Percentiles rank a stretch among this genome's conserved stretches.
phyloP scores from a whole-genome alignment of 495 filamentous ascomycete genomes.

The Xylaria cubensis region DNA sequence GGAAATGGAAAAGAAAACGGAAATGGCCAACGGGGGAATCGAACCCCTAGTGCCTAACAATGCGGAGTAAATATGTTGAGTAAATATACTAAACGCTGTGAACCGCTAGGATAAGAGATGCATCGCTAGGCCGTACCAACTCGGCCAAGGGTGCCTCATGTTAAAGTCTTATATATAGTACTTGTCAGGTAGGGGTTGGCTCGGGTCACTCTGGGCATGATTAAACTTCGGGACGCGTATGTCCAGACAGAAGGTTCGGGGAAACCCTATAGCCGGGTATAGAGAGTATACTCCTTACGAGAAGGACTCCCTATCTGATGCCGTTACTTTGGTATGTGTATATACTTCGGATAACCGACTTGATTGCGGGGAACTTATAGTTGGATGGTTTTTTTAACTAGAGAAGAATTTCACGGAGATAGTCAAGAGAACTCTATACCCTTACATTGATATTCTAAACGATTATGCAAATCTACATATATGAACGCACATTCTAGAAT shows the following conservation, averaged over 20 bases:
- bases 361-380: not conserved
- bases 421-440: not conserved
- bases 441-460: not conserved
- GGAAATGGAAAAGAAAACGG: too few relatives aligned
- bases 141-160: not conserved
- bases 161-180: not conserved
- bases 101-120: not conserved
- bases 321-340: not conserved
- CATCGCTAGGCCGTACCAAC: slow-evolving; percentile 11
- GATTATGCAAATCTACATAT: not conserved
- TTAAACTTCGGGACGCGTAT: not conserved
- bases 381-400: not conserved
- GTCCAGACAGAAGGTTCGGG: not conserved
- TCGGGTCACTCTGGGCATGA: not conserved
- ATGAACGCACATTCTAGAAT: not conserved
- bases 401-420: not conserved
- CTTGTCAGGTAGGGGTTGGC: not conserved
- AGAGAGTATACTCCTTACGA: not conserved
- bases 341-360: not conserved
- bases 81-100: not conserved
- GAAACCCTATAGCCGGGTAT: not conserved
- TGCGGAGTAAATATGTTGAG: not conserved
- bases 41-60: not conserved
- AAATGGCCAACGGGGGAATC: slow-evolving; percentile 6
- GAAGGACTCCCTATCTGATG: not conserved